phyloP scores from a whole-genome alignment of 202 grass and related monocot species.

The Panicum hallii region DNA sequence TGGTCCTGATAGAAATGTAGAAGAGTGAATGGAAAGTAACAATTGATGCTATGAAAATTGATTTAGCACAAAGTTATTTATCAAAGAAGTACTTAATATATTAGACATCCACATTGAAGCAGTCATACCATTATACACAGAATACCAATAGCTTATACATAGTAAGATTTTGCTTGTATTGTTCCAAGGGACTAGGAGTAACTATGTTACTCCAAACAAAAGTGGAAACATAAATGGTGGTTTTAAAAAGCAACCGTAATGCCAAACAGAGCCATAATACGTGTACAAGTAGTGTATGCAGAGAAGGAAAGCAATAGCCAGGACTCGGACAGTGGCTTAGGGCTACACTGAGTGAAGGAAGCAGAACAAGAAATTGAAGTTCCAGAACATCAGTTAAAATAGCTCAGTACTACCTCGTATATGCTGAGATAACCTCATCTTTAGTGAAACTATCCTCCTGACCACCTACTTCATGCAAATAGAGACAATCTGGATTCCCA shows the following conservation, averaged over 20 bases:
- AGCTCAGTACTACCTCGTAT: conserved; percentile 75
- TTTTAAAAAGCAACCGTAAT: neutral
- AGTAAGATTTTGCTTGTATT: neutral
- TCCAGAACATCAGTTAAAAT: conserved; percentile 20
- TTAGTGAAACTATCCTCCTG: conserved; percentile 99
- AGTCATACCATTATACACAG: neutral
- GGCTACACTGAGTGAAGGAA: conserved; percentile 37
- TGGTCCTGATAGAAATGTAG: conserved; percentile 73
- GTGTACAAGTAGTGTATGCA: conserved; percentile 20
- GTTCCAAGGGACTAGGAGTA: neutral
- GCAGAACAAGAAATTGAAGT: conserved; percentile 13
- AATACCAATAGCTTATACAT: conserved; percentile 28
- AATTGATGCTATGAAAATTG: conserved; percentile 15
- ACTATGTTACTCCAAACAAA: neutral
- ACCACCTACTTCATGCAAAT: conserved; percentile 95
- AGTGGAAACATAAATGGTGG: neutral
- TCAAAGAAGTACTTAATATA: neutral
- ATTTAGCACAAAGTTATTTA: neutral
- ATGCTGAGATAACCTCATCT: conserved; percentile 98
- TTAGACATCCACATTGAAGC: neutral
- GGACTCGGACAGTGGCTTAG: neutral
- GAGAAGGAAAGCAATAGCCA: neutral
- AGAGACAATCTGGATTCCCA: conserved; percentile 98
- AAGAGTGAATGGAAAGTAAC: conserved; percentile 37
- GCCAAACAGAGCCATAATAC: neutral